phyloP scores from a whole-genome alignment of 139 green algal genomes.

The Raphidocelis subcapitata region DNA sequence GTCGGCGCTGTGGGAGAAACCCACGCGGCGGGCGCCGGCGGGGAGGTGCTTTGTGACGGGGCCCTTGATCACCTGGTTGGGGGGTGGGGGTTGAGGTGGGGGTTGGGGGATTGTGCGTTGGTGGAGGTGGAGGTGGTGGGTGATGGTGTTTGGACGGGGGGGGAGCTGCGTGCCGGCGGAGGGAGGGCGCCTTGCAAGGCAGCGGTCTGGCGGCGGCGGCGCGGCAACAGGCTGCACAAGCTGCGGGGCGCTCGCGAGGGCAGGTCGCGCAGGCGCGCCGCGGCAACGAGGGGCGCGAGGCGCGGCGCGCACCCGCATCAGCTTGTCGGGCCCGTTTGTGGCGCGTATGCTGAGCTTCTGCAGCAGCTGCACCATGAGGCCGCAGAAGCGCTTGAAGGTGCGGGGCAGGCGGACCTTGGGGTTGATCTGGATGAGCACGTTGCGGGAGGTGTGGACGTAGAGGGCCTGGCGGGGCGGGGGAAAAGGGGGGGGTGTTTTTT shows the following conservation, averaged over 20 bases:
- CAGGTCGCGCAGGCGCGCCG: background rate
- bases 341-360: constrained; percentile 97
- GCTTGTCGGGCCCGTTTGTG: constrained; percentile 93
- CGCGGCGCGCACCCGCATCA: constrained; percentile 82
- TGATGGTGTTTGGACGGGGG: too few species aligned
- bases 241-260: too few species aligned
- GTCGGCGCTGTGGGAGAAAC: constrained; percentile 75
- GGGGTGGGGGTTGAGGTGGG: background rate
- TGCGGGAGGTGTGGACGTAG: constrained; percentile 89
- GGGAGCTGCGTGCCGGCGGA: too few species aligned
- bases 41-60: constrained; percentile 87
- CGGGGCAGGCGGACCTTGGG: constrained; percentile 89
- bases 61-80: constrained; percentile 78
- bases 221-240: too few species aligned
- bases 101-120: too few species aligned
- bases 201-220: too few species aligned
- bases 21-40: constrained; percentile 63
- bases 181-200: too few species aligned
- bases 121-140: too few species aligned
- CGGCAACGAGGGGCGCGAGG: background rate
- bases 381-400: constrained; percentile 95
- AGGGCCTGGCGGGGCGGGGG: constrained; percentile 51
- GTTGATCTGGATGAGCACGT: constrained; percentile 93
- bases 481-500: background rate
- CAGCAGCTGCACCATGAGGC: constrained; percentile 96